These are phyloP conservation scores for Effrenium voratum DNA, from an alignment of 73 alveolate species.

Conservation along the genomic window DNA sequence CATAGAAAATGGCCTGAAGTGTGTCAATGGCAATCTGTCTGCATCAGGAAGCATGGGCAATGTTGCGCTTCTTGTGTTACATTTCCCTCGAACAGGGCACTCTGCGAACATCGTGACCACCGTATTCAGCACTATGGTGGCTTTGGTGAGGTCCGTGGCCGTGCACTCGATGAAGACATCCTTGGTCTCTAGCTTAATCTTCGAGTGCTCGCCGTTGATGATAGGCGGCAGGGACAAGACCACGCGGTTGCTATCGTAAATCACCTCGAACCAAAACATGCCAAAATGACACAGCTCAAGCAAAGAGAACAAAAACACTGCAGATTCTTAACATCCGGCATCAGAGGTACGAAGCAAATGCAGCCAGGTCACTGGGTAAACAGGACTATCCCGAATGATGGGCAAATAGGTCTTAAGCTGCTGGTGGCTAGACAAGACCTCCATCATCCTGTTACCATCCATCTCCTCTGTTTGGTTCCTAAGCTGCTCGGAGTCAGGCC, in stretches of 20 bases:
- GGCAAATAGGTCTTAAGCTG: slow-evolving; percentile 96
- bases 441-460: slow-evolving; percentile 96
- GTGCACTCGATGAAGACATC: slow-evolving; percentile 95
- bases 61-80: not conserved
- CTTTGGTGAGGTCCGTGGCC: slow-evolving; percentile 96
- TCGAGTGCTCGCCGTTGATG: slow-evolving; percentile 99
- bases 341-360: no score
- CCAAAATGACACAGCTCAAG: no score
- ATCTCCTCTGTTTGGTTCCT: slow-evolving; percentile 94
- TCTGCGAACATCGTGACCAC: slow-evolving; percentile 91
- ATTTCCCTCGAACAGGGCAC: not conserved
- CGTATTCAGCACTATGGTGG: slow-evolving; percentile 93
- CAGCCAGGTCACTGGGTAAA: slow-evolving; percentile 99
- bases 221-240: slow-evolving; percentile 99
- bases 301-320: no score
- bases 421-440: slow-evolving; percentile 80
- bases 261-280: no score
- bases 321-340: no score
- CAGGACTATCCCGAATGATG: slow-evolving; percentile 98
- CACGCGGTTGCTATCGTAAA: slow-evolving; percentile 94
- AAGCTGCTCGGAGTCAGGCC: no score
- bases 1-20: no score
- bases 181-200: slow-evolving; percentile 98
- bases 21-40: no score
- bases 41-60: not conserved